Evolutionary conservation across 495 filamentous ascomycete genomes (phyloP).

Genomic region (Sporormia fimetaria): DNA sequence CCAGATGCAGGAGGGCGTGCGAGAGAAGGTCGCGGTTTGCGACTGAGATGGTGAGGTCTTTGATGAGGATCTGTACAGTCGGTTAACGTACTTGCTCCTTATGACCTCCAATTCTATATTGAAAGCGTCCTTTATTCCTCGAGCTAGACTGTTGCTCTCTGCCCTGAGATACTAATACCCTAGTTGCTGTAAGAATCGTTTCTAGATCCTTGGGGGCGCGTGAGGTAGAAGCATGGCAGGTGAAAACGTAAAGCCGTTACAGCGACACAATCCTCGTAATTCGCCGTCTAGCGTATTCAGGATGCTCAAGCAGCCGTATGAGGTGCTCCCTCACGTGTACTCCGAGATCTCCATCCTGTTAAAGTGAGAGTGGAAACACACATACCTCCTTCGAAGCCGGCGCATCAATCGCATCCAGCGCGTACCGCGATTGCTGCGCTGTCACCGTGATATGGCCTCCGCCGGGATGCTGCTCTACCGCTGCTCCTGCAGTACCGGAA

Average conservation of each 20-base stretch:
- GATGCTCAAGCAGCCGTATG: no score
- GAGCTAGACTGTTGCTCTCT: no score
- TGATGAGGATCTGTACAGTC: conserved; percentile 25
- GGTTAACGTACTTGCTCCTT: not conserved
- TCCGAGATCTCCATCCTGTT: not conserved
- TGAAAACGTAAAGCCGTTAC: no score
- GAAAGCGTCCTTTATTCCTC: no score
- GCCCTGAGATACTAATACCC: no score
- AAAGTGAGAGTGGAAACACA: not conserved
- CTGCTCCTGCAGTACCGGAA: not conserved
- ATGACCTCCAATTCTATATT: not conserved
- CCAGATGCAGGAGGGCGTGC: conserved; percentile 56
- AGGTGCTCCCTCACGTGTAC: no score
- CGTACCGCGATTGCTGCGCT: conserved; percentile 23
- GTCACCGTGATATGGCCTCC: conserved; percentile 19
- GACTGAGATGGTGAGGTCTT: conserved; percentile 29
- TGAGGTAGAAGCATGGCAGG: no score
- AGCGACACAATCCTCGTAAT: no score
- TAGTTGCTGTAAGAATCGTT: no score
- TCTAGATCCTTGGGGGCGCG: no score
- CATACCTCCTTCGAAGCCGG: conserved; percentile 24
- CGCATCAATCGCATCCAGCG: conserved; percentile 23
- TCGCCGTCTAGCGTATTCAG: no score
- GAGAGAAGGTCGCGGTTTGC: conserved; percentile 55
- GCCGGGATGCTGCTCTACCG: conserved; percentile 9